These are phyloP conservation scores for Solanum infundibuliforme DNA, from an alignment of 257 asterid genomes.

Conservation along the genomic window DNA sequence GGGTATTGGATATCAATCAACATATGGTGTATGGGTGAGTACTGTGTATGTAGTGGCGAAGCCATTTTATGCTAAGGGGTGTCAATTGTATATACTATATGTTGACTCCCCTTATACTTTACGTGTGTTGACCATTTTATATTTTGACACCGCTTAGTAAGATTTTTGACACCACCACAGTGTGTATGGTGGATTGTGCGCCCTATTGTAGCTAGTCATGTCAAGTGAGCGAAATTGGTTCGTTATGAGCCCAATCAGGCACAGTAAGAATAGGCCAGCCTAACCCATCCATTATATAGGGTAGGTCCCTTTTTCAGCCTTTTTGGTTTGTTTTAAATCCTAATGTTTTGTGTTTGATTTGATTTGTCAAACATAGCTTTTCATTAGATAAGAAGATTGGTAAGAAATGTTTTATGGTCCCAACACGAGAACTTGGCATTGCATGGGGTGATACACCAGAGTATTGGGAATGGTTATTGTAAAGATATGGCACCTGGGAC, in stretches of 20 bases:
- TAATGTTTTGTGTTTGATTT: too few species aligned
- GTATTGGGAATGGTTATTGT: background rate
- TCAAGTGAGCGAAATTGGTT: background rate
- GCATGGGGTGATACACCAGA: background rate
- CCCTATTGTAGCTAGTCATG: background rate
- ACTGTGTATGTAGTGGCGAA: background rate
- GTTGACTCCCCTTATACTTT: background rate
- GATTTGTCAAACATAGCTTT: background rate
- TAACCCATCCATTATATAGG: background rate
- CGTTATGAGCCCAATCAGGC: background rate
- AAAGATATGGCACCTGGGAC: fast-evolving
- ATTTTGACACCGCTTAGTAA: background rate
- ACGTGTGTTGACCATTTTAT: too few species aligned
- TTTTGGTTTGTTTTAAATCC: too few species aligned
- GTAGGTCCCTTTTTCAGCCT: background rate
- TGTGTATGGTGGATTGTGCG: background rate
- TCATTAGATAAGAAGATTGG: background rate
- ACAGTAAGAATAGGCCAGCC: background rate
- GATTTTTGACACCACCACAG: background rate
- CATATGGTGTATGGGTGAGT: background rate
- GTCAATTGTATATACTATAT: background rate
- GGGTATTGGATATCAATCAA: background rate
- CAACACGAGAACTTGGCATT: background rate
- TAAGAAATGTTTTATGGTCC: too few species aligned
- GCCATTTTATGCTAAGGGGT: background rate